Percentiles rank a stretch among this genome's conserved stretches.
These are phyloP conservation scores for Dactylellina parvicollis DNA, from an alignment of 2,329 filamentous ascomycete genomes.

Conservation along the genomic window DNA sequence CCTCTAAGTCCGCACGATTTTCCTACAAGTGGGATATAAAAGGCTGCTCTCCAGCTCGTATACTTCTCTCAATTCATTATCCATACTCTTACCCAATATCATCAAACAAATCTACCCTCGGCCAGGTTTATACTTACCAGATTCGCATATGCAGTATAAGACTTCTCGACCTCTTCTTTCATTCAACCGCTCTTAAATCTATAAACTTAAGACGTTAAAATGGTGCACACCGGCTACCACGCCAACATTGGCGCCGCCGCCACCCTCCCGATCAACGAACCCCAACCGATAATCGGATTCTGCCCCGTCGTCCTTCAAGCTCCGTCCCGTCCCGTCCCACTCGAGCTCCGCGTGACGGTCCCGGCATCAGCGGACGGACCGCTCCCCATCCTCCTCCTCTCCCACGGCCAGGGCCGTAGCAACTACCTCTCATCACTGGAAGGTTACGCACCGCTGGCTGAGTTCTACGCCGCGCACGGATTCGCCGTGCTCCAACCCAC, in stretches of 20 bases:
- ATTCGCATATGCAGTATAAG: too few species aligned
- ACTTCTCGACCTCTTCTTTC: too few species aligned
- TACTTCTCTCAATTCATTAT: too few species aligned
- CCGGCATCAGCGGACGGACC: slow-evolving; percentile 59
- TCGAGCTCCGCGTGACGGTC: slow-evolving; percentile 61
- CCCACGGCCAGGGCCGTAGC: slow-evolving; percentile 62
- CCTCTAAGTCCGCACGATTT: too few species aligned
- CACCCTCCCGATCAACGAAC: slow-evolving; percentile 59
- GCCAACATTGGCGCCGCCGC: slow-evolving; percentile 26
- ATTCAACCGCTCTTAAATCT: not conserved
- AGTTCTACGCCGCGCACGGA: slow-evolving; percentile 63
- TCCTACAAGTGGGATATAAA: too few species aligned
- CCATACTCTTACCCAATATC: too few species aligned
- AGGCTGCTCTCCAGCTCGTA: too few species aligned
- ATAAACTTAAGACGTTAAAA: not conserved
- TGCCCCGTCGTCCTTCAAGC: slow-evolving; percentile 53
- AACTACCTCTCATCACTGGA: slow-evolving; percentile 63
- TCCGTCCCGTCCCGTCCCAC: slow-evolving; percentile 57
- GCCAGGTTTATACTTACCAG: too few species aligned
- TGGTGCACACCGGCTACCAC: slow-evolving; percentile 33
- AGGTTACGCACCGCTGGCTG: slow-evolving; percentile 62
- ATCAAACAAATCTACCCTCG: too few species aligned
- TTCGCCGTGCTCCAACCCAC: slow-evolving; percentile 64
- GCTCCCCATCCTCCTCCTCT: slow-evolving; percentile 63
- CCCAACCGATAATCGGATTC: slow-evolving; percentile 59